Evolutionary conservation across 106 monocot species (phyloP).

Genomic region (Gastrodia elata): DNA sequence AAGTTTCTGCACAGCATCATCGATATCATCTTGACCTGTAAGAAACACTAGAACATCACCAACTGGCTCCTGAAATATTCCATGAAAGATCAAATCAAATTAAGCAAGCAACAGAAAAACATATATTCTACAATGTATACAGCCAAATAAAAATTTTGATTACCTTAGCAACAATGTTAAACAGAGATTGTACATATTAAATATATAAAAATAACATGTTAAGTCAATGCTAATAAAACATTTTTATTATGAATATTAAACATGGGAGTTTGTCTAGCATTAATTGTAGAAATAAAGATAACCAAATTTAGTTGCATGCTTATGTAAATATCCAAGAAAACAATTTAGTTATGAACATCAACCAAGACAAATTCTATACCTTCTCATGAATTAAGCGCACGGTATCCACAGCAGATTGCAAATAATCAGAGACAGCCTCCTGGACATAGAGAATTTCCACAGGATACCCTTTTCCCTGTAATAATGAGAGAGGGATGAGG

Average conservation of each 20-base stretch:
- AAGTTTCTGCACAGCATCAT: slow-evolving; percentile 68
- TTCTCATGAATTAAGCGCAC: slow-evolving; percentile 77
- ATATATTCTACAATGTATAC: not conserved
- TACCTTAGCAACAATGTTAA: not conserved
- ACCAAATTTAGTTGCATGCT: not conserved
- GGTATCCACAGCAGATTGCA: slow-evolving; percentile 72
- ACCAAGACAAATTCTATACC: slow-evolving; percentile 22
- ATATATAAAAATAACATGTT: too few relatives aligned
- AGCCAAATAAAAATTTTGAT: not conserved
- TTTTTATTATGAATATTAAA: too few relatives aligned
- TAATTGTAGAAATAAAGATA: too few relatives aligned
- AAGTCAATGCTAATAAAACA: too few relatives aligned
- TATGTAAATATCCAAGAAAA: not conserved
- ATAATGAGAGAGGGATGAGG: not conserved
- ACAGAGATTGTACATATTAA: not conserved
- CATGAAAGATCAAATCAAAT: not conserved
- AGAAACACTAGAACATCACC: slow-evolving; percentile 96
- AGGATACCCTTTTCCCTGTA: slow-evolving; percentile 77
- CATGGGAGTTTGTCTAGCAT: too few relatives aligned
- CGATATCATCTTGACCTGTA: slow-evolving; percentile 97
- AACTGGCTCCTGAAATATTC: slow-evolving; percentile 49
- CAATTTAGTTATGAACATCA: not conserved
- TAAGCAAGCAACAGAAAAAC: not conserved
- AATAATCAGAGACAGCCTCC: slow-evolving; percentile 82
- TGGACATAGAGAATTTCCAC: slow-evolving; percentile 86